Conservation (phyloP, 2,329 filamentous ascomycete genomes). For the Knoxdaviesia proteae region DNA sequence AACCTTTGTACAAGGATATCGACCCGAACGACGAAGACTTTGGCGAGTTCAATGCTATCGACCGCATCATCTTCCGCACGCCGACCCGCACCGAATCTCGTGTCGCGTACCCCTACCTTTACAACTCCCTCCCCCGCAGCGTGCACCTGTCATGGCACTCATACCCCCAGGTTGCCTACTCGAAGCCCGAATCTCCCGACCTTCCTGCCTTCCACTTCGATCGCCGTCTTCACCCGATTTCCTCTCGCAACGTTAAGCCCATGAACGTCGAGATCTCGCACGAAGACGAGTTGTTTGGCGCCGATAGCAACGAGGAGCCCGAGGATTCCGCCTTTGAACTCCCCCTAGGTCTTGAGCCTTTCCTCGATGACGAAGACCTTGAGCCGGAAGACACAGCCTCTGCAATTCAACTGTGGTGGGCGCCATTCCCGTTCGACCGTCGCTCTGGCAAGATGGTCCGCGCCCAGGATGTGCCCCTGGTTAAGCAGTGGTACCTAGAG, state of each 20-base stretch:
- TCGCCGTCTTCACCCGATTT: conserved; percentile 93
- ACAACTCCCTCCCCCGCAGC: conserved; percentile 88
- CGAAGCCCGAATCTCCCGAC: conserved; percentile 67
- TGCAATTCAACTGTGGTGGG: conserved; percentile 94
- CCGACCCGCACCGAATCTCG: conserved; percentile 91
- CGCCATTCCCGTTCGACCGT: conserved; percentile 85
- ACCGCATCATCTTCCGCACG: conserved; percentile 93
- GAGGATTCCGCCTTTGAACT: conserved; percentile 75
- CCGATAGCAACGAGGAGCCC: conserved; percentile 48
- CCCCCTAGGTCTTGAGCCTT: conserved; percentile 62
- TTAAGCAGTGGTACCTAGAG: conserved; percentile 97
- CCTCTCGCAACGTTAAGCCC: conserved; percentile 76
- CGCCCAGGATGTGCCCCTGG: conserved; percentile 85
- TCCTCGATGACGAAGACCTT: conserved; percentile 72
- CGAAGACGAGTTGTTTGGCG: conserved; percentile 83
- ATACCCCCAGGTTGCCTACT: conserved; percentile 80
- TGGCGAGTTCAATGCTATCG: conserved; percentile 97
- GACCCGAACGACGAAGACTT: conserved; percentile 98
- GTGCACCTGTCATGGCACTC: conserved; percentile 90
- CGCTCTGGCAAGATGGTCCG: conserved; percentile 90
- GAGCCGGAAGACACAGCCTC: conserved; percentile 77
- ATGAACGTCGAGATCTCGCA: conserved; percentile 86
- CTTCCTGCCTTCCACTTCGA: conserved; percentile 96
- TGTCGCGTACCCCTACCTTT: conserved; percentile 83
- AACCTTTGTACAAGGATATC: conserved; percentile 94